Evolutionary conservation across 371 early-diverging fungal species (phyloP).

Genomic region (Mucor lusitanicus): DNA sequence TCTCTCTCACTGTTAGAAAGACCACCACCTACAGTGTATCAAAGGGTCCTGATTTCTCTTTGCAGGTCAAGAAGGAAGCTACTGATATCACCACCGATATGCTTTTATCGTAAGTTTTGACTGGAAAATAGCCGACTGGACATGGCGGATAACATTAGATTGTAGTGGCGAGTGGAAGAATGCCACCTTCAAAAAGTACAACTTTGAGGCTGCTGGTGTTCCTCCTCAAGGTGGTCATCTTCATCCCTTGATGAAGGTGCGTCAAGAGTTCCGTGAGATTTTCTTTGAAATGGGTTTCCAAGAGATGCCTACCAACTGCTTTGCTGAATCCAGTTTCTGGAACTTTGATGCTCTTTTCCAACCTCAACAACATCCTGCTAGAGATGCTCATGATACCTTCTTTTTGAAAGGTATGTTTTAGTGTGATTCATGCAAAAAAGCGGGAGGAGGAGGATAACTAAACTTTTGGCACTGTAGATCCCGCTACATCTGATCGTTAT

Average conservation of each 20-base stretch:
- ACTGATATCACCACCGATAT: slow-evolving; percentile 98
- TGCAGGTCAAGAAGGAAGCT: slow-evolving; percentile 81
- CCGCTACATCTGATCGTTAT: slow-evolving; percentile 77
- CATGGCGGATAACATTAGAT: not conserved
- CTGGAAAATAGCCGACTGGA: no score
- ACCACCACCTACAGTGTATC: slow-evolving; percentile 79
- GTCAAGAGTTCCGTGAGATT: slow-evolving; percentile 98
- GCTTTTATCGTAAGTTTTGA: slow-evolving; percentile 74
- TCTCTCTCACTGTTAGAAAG: slow-evolving; percentile 59
- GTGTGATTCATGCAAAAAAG: not conserved
- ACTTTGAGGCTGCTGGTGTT: slow-evolving; percentile 94
- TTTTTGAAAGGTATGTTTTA: slow-evolving; percentile 74
- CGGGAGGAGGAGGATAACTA: no score
- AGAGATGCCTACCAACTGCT: slow-evolving; percentile 99
- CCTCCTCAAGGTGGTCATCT: slow-evolving; percentile 90
- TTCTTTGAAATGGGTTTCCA: slow-evolving; percentile 99
- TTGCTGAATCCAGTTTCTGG: slow-evolving; percentile 99
- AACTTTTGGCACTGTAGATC: slow-evolving; percentile 53
- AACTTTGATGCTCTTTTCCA: slow-evolving; percentile 99
- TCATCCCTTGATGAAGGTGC: slow-evolving; percentile 99
- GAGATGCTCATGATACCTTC: slow-evolving; percentile 99
- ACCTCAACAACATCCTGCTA: slow-evolving; percentile 99
- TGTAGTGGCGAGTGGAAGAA: slow-evolving; percentile 90
- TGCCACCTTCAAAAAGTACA: slow-evolving; percentile 97
- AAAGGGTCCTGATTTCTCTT: slow-evolving; percentile 91